Evolutionary conservation across 192 early-diverging fungal genomes (phyloP).

Genomic region (Jimgerdemannia lactiflua): DNA sequence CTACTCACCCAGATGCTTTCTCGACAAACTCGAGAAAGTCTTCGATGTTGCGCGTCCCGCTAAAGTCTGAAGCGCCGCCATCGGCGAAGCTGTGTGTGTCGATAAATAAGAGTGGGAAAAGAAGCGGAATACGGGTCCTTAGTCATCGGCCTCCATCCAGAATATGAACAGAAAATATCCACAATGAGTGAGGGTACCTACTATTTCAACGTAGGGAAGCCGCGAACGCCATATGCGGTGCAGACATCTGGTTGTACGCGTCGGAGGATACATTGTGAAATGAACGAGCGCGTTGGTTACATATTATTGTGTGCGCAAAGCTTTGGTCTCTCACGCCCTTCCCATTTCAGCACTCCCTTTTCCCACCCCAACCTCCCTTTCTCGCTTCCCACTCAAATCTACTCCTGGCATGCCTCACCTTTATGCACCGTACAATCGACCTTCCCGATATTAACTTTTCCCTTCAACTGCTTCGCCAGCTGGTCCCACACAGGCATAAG

Average conservation of each 20-base stretch:
- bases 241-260: conserved; percentile 41
- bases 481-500: conserved; percentile 79
- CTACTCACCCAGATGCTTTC: conserved; percentile 24
- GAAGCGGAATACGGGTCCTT: not conserved
- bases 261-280: too few relatives aligned
- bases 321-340: not conserved
- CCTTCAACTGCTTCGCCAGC: conserved; percentile 58
- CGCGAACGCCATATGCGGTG: conserved; percentile 60
- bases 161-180: conserved; percentile 5
- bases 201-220: conserved; percentile 87
- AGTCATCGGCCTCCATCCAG: too few relatives aligned
- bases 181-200: conserved; percentile 27
- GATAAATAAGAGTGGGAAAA: conserved; percentile 17
- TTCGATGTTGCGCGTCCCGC: conserved; percentile 46
- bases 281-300: too few relatives aligned
- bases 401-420: conserved; percentile 15
- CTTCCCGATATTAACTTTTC: conserved; percentile 76
- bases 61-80: conserved; percentile 35
- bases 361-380: not conserved
- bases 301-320: not conserved
- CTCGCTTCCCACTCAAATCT: not conserved
- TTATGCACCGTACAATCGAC: conserved; percentile 79
- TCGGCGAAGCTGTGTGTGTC: conserved; percentile 32
- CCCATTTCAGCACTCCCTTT: not conserved
- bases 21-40: conserved; percentile 53